phyloP scores from a whole-genome alignment of 78 protist genomes.

The Dictyostelium firmibasis region DNA sequence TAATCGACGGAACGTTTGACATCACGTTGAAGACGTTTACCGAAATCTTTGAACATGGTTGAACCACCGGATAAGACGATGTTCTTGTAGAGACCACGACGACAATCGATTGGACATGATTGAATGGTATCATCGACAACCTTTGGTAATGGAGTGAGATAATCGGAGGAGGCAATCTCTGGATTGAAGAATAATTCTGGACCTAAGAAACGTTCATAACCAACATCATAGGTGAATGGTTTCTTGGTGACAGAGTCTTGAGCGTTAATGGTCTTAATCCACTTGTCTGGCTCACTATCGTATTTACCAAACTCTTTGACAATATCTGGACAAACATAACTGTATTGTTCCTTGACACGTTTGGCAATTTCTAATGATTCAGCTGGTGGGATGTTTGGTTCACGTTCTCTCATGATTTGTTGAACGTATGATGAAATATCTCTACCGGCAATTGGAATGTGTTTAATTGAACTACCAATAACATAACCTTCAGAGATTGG shows the following conservation, averaged over 20 bases:
- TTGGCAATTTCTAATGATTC: constrained; percentile 95
- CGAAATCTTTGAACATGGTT: constrained; percentile 99
- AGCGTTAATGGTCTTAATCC: constrained; percentile 76
- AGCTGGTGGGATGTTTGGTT: constrained; percentile 92
- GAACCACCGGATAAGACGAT: constrained; percentile 99
- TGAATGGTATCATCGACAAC: constrained; percentile 94
- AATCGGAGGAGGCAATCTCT: constrained; percentile 96
- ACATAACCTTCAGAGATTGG: constrained; percentile 99
- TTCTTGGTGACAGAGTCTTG: constrained; percentile 85
- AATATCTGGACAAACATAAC: constrained; percentile 96
- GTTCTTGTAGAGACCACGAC: constrained; percentile 96
- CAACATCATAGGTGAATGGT: constrained; percentile 93
- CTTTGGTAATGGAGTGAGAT: constrained; percentile 94
- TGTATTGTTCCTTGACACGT: constrained; percentile 94
- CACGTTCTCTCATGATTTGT: constrained; percentile 98
- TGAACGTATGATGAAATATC: constrained; percentile 97
- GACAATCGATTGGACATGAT: constrained; percentile 97
- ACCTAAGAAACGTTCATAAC: constrained; percentile 99
- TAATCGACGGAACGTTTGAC: constrained; percentile 87
- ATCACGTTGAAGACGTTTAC: constrained; percentile 95
- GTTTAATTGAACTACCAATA: constrained; percentile 96
- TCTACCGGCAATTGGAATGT: constrained; percentile 99
- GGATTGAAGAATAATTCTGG: constrained; percentile 99
- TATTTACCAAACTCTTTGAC: constrained; percentile 96
- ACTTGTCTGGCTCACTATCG: constrained; percentile 93